A percentile compares a stretch with the other conserved stretches of the same genome.
Evolutionary conservation across 345 rosid species (phyloP).

Genomic region (Populus euphratica): DNA sequence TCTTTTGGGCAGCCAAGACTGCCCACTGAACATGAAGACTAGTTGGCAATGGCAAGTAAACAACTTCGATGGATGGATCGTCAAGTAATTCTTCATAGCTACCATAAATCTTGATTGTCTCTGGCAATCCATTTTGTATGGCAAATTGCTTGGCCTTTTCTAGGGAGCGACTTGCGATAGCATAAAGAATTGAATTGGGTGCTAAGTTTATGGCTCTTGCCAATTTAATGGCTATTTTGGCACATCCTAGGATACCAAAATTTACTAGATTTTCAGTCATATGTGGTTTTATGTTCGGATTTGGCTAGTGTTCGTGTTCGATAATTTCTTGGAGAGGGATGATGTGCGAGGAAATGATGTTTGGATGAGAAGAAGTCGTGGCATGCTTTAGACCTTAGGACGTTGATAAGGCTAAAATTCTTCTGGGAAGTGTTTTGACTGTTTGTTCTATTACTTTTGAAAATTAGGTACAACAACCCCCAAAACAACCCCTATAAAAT

Average conservation of each 20-base stretch:
- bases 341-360: too few species aligned
- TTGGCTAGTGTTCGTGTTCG: too few species aligned
- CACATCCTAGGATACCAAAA: slow-evolving; percentile 64
- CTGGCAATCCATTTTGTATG: slow-evolving; percentile 32
- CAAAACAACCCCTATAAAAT: too few species aligned
- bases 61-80: slow-evolving; percentile 52
- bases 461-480: too few species aligned
- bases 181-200: slow-evolving; percentile 43
- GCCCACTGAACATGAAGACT: slow-evolving; percentile 56
- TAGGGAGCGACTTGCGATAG: slow-evolving; percentile 56
- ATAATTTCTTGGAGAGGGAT: too few species aligned
- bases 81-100: slow-evolving; percentile 52
- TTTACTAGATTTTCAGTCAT: slow-evolving; percentile 40
- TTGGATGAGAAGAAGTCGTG: too few species aligned
- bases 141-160: slow-evolving; percentile 54
- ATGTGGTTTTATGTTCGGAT: neutral
- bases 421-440: too few species aligned
- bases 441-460: too few species aligned
- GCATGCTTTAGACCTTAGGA: too few species aligned
- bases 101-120: slow-evolving; percentile 43
- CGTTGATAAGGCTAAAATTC: too few species aligned
- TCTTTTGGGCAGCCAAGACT: slow-evolving; percentile 44
- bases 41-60: slow-evolving; percentile 61
- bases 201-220: slow-evolving; percentile 51
- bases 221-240: slow-evolving; percentile 47